These are phyloP conservation scores for Kokia cookei DNA, from an alignment of 441 rosid species.

Conservation along the genomic window DNA sequence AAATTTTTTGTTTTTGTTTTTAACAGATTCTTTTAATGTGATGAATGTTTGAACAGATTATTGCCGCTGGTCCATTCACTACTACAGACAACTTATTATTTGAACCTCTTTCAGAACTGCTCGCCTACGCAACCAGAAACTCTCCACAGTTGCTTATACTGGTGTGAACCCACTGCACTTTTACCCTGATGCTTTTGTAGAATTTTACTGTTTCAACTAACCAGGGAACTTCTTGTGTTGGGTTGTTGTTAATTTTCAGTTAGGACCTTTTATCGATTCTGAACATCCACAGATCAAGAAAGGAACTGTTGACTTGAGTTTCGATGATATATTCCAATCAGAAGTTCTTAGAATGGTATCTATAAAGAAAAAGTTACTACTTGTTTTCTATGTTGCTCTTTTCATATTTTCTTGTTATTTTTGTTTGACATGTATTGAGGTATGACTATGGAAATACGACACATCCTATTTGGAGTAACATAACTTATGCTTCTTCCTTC, in stretches of 20 bases:
- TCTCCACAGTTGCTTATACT: slow-evolving; percentile 74
- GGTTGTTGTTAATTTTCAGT: slow-evolving; percentile 36
- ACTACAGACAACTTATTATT: slow-evolving; percentile 79
- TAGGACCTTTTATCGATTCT: slow-evolving; percentile 88
- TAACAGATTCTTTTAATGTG: slow-evolving; percentile 4
- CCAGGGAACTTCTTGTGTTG: slow-evolving; percentile 9
- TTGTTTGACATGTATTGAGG: not conserved
- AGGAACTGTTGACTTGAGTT: slow-evolving; percentile 55
- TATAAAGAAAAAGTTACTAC: not conserved
- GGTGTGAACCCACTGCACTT: slow-evolving; percentile 29
- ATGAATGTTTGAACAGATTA: slow-evolving; percentile 33
- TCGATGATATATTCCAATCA: slow-evolving; percentile 51
- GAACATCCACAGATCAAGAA: slow-evolving; percentile 78
- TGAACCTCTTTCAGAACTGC: slow-evolving; percentile 87
- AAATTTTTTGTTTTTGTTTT: not conserved
- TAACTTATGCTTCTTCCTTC: not conserved
- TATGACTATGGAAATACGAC: not conserved
- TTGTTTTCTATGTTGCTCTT: not conserved
- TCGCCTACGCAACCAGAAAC: slow-evolving; percentile 71
- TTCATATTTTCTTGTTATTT: not conserved
- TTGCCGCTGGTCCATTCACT: slow-evolving; percentile 92
- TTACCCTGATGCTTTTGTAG: not conserved
- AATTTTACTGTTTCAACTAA: not conserved
- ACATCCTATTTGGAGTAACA: not conserved
- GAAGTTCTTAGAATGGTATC: slow-evolving; percentile 71